phyloP scores from a whole-genome alignment of 768 basidiomycete species.

The Psilocybe sp. region DNA sequence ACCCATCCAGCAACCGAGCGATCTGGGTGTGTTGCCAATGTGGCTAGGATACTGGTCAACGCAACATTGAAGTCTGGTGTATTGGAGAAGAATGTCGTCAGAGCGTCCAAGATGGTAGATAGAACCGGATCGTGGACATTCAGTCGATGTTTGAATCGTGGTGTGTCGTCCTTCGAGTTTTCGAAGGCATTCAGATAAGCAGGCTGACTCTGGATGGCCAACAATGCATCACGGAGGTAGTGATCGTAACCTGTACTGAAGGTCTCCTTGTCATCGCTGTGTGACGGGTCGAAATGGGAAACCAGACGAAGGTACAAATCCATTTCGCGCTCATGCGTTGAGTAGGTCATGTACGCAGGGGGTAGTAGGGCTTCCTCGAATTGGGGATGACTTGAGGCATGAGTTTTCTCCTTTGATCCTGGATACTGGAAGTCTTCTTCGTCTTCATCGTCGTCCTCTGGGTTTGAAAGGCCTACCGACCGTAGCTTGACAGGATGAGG shows the following conservation, averaged over 20 bases:
- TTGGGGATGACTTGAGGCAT: constrained; percentile 7
- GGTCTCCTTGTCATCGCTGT: constrained; percentile 62
- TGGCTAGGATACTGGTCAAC: constrained; percentile 77
- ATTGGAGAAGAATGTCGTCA: constrained; percentile 82
- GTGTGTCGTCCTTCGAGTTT: constrained; percentile 26
- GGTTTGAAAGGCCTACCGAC: no score
- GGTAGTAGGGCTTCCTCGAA: constrained; percentile 37
- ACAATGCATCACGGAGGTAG: constrained; percentile 75
- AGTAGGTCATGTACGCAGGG: constrained; percentile 71
- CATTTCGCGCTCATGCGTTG: constrained; percentile 85
- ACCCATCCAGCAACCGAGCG: constrained; percentile 89
- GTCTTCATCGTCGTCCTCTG: constrained; percentile 38
- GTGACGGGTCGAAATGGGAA: constrained; percentile 72
- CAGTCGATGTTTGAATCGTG: constrained; percentile 66
- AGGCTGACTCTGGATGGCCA: constrained; percentile 62
- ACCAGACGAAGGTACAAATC: constrained; percentile 75
- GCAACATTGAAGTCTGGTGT: constrained; percentile 86
- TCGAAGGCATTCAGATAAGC: constrained; percentile 50
- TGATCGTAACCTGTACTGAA: constrained; percentile 87
- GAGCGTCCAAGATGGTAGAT: constrained; percentile 61
- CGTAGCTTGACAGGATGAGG: constrained; percentile 43
- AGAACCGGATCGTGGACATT: constrained; percentile 78
- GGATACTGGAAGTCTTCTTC: constrained; percentile 48
- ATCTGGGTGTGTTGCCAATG: constrained; percentile 81
- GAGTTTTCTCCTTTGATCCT: constrained; percentile 28